Conservation (phyloP, 306 rosid genomes). For the Comarum palustre region DNA sequence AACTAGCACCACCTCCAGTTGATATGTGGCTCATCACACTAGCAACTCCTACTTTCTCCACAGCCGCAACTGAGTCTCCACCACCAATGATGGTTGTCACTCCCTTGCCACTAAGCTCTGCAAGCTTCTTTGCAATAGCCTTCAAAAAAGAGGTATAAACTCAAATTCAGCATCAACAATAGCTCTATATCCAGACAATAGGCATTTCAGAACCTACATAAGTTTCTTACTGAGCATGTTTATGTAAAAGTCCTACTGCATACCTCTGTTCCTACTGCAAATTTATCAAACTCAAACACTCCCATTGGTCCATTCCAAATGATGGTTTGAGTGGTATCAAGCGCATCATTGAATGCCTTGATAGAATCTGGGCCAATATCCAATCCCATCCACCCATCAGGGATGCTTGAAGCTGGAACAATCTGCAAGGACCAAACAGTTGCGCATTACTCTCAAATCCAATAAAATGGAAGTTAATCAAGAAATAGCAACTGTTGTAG, state of each 20-base stretch:
- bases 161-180: constrained; percentile 10
- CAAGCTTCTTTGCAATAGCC: constrained; percentile 89
- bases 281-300: constrained; percentile 95
- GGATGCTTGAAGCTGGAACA: constrained; percentile 88
- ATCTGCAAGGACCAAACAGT: constrained; percentile 48
- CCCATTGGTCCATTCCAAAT: constrained; percentile 99
- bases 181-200: neutral
- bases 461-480: neutral
- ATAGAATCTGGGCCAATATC: constrained; percentile 97
- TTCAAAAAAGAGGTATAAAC: constrained; percentile 33
- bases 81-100: constrained; percentile 99
- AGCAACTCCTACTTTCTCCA: constrained; percentile 98
- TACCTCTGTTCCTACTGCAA: constrained; percentile 97
- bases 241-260: constrained; percentile 6
- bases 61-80: constrained; percentile 98
- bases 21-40: constrained; percentile 96
- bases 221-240: neutral
- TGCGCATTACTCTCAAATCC: constrained; percentile 20
- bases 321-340: constrained; percentile 84
- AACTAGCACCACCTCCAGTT: constrained; percentile 99
- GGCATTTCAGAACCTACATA: neutral
- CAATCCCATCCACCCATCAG: constrained; percentile 99
- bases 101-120: constrained; percentile 90
- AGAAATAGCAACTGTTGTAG: neutral
- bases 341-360: constrained; percentile 72